Conservation (phyloP, 495 filamentous ascomycete genomes). For the Talaromyces trachyspermus region DNA sequence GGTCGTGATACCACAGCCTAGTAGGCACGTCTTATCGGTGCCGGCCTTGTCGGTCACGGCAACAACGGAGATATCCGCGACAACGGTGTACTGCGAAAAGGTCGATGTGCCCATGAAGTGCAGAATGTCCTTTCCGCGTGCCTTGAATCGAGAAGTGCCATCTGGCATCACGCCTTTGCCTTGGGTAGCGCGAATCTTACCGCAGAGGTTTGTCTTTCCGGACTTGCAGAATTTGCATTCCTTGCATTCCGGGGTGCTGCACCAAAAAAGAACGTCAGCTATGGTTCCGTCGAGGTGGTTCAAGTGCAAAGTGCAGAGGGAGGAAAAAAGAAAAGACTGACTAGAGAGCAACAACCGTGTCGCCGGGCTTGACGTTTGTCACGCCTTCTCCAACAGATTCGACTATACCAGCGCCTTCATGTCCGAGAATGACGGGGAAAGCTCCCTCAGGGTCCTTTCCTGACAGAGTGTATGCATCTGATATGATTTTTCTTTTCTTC, state of each 20-base stretch:
- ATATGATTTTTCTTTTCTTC: neutral
- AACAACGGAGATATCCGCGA: conserved; percentile 97
- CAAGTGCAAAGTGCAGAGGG: neutral
- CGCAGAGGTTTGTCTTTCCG: conserved; percentile 98
- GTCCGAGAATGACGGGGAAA: conserved; percentile 91
- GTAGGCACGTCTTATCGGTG: conserved; percentile 90
- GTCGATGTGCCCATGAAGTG: conserved; percentile 99
- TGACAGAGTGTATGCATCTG: conserved; percentile 96
- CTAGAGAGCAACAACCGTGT: conserved; percentile 92
- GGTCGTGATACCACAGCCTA: conserved; percentile 97
- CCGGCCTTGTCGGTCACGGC: conserved; percentile 85
- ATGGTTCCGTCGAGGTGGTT: conserved; percentile 2
- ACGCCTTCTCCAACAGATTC: conserved; percentile 96
- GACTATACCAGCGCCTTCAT: conserved; percentile 95
- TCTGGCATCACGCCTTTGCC: conserved; percentile 96
- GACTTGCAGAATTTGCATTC: conserved; percentile 99
- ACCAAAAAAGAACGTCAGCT: neutral
- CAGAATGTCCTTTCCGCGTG: conserved; percentile 85
- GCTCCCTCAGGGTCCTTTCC: conserved; percentile 98
- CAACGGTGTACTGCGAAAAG: conserved; percentile 97
- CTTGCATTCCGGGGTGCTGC: conserved; percentile 86
- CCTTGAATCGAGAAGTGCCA: conserved; percentile 90
- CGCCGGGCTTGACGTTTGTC: conserved; percentile 74
- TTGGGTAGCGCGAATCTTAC: conserved; percentile 97
- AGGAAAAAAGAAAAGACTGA: conserved; percentile 29